These are phyloP conservation scores for Pluteus cervinus DNA, from an alignment of 768 basidiomycete species.

Conservation along the genomic window DNA sequence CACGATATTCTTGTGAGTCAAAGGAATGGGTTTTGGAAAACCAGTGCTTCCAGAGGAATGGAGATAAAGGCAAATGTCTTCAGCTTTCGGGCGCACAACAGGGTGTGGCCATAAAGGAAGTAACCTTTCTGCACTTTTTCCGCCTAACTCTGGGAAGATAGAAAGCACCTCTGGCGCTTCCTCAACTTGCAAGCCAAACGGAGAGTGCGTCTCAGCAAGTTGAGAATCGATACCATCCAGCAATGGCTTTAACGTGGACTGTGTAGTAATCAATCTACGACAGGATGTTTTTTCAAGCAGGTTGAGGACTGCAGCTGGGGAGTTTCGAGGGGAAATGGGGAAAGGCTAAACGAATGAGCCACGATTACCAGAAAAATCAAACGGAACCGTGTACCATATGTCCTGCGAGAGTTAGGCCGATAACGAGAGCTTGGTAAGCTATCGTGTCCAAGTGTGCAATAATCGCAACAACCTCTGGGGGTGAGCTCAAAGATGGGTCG, in stretches of 20 bases:
- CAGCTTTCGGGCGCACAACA: slow-evolving; percentile 8
- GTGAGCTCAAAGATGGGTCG: slow-evolving; percentile 22
- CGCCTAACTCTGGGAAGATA: slow-evolving; percentile 36
- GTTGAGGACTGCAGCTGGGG: slow-evolving; percentile 25
- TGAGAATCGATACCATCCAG: slow-evolving; percentile 17
- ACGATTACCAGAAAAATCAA: not conserved
- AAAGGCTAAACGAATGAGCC: slow-evolving; percentile 27
- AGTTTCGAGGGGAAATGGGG: slow-evolving; percentile 33
- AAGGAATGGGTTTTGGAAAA: slow-evolving; percentile 28
- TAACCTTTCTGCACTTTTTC: slow-evolving; percentile 20
- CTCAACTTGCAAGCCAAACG: slow-evolving; percentile 18
- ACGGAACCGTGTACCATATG: slow-evolving; percentile 20
- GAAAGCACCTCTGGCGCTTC: slow-evolving; percentile 23
- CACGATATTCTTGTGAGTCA: slow-evolving; percentile 14
- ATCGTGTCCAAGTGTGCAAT: slow-evolving; percentile 27
- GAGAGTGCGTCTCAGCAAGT: slow-evolving; percentile 13
- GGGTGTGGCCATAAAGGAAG: slow-evolving; percentile 22
- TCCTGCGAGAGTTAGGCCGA: slow-evolving; percentile 32
- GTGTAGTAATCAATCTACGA: slow-evolving; percentile 23
- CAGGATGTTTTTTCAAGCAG: slow-evolving; percentile 25
- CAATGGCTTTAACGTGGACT: slow-evolving; percentile 15
- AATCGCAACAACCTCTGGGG: slow-evolving; percentile 30
- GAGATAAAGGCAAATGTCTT: slow-evolving; percentile 22
- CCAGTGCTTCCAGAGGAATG: slow-evolving; percentile 38
- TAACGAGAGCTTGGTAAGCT: slow-evolving; percentile 33